Evolutionary conservation across 176 grass and related monocot species (phyloP).

Genomic region (Zea mays): Zm-B73-REFERENCE-NAM-5.0 NC_050100.1:165323001-165323500

Average conservation of each 20-base stretch:
- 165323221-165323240: conserved; percentile 62
- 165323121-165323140: conserved; percentile 68
- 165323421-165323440: conserved; percentile 59
- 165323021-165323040: conserved; percentile 68
- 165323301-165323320: conserved; percentile 68
- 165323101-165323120: conserved; percentile 67
- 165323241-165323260: conserved; percentile 87
- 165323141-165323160: conserved; percentile 38
- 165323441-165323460: conserved; percentile 34
- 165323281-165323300: conserved; percentile 44
- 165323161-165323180: conserved; percentile 55
- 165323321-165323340: conserved; percentile 48
- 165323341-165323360: conserved; percentile 42
- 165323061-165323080: conserved; percentile 92
- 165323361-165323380: conserved; percentile 47
- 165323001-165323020: conserved; percentile 83
- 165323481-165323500: conserved; percentile 80
- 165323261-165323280: conserved; percentile 53
- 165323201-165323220: conserved; percentile 61
- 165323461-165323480: conserved; percentile 47
- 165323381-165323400: conserved; percentile 40
- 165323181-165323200: conserved; percentile 75
- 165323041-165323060: conserved; percentile 71
- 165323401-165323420: conserved; percentile 59
- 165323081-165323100: conserved; percentile 38